Evolutionary conservation across 306 rosid species (phyloP), one percentile per base, ranked within the genome.

Genomic region (Argentina anserina): DNA sequence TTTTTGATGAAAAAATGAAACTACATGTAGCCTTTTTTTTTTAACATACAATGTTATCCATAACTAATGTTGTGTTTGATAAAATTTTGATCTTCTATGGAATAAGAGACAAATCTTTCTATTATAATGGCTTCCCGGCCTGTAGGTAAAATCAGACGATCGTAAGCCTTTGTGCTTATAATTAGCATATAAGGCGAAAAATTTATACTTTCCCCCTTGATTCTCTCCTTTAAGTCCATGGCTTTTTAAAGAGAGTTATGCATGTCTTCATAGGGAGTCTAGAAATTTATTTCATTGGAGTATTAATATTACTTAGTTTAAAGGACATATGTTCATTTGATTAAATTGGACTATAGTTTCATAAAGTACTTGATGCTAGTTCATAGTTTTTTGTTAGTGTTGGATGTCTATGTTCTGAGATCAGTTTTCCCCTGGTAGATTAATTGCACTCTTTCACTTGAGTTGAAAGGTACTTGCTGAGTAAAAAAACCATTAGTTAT

Each of bases 171-270:
- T 47, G 37, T 70, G 17, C 74, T 21, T 14, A 37, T 52, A 37
- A 39, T 70, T 23, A 18, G 65, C 18, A 70, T 6, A 52, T 52
- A 70, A 52, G 28, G 36, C 36, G 64, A 70, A 70, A 52, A 53
- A 26, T 17, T 70, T 37, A 21, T 3, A 5, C 28, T 31, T 50
- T 34, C 15, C 17, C 62, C 62, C 62, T n/a, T 17, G 25, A 61
- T 69, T 34, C 36, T 70, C 36, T 34, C 64, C 63, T 70, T 52
- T 21, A 46, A 33, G 21, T 34, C 21, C 21, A 5, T n/a, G 23
- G 74, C 65, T 70, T 52, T 69, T 70, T 70, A 9, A 50, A 40
- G 47, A 69, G 43, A 70, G 59, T 9, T 25, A 1, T 4, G 43
- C 74, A 70, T 37, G 49, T 37, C 15, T 33, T 34, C 11, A 69